A percentile compares a stretch with the other conserved stretches of the same genome.
These are phyloP conservation scores for Canavalia ensiformis DNA, from an alignment of 306 rosid species.

Conservation along the genomic window DNA sequence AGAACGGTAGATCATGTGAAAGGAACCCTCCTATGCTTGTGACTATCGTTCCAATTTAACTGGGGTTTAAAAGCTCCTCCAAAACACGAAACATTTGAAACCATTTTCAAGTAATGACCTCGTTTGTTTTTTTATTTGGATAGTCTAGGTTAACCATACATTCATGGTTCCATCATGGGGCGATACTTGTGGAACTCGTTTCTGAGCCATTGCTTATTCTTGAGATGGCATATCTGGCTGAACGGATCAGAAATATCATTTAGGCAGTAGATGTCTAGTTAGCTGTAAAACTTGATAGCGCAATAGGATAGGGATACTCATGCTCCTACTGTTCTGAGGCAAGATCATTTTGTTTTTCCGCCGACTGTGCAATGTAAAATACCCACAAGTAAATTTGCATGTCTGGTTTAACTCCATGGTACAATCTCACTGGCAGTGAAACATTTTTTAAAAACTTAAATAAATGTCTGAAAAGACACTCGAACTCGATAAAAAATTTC, in stretches of 20 bases:
- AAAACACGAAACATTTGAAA: constrained; percentile 30
- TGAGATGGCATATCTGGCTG: constrained; percentile 19
- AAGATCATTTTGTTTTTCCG: not conserved
- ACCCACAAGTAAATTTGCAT: not conserved
- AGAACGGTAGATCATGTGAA: not conserved
- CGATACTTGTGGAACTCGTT: constrained; percentile 15
- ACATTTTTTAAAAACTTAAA: not conserved
- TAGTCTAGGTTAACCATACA: not conserved
- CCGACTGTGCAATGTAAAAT: not conserved
- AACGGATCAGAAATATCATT: constrained; percentile 3
- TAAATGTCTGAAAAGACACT: not conserved
- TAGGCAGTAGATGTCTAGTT: not conserved
- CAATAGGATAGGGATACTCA: not conserved
- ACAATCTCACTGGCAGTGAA: not conserved
- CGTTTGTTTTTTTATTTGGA: not conserved
- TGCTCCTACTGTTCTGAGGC: not conserved
- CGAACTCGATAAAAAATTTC: not conserved
- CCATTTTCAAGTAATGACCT: constrained; percentile 37
- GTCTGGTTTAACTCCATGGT: not conserved
- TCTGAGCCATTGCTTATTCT: constrained; percentile 27
- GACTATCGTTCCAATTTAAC: not conserved
- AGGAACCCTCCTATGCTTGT: constrained; percentile 6
- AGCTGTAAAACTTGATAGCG: not conserved
- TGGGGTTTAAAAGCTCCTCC: constrained; percentile 27
- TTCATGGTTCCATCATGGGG: constrained; percentile 21